Evolutionary conservation across 495 filamentous ascomycete genomes (phyloP), one percentile per base, ranked within the genome.

Genomic region (Cryomyces minteri): DNA sequence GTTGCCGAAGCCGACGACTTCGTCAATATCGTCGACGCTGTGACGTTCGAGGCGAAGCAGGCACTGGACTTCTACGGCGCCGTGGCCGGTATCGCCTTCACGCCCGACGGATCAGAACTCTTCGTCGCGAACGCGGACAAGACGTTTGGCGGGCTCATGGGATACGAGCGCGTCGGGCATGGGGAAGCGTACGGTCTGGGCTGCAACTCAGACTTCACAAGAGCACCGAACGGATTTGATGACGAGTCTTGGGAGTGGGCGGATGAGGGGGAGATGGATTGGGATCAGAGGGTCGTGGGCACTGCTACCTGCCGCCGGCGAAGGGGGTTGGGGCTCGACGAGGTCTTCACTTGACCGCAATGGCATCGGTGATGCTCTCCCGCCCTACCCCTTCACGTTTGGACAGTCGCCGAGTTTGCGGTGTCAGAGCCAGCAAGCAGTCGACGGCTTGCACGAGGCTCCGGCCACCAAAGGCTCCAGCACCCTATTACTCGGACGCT

Each of bases 11-110:
- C 84, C 32, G 84, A 87, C 4, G 88, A 96, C 56, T 74, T 79
- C 38, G 69, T 96, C 42, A 76, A 73, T 33, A 65, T 94, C 32
- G 76, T 94, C 48, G 80, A 93, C 47, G 83, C 82, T 4, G 67
- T 68, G 49, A 74, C 69, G 8, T 87, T 74, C 58, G 60, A 65
- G 6, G 68, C 70, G 9, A 68, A 70, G 10, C 88, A 94, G 55
- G 79, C 75, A 6, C 62, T 94, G 3, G 82, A 86, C 50, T 79
- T 93, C 54, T 93, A 92, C 53, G 87, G 88, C 11, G 82, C 88
- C 51, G 73, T 92, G 30, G 84, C 76, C 4, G 88, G 88, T 4
- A 69, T 85, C 4, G 73, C 73, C 34, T 82, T 87, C 50, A 66
- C 77, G 25, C 73, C 78, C 18, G 82, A 79, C 48, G 88, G 88